Evolutionary conservation across 495 filamentous ascomycete species (phyloP), one percentile per base, ranked within the genome.

Genomic region (Rhizodiscina lignyota): DNA sequence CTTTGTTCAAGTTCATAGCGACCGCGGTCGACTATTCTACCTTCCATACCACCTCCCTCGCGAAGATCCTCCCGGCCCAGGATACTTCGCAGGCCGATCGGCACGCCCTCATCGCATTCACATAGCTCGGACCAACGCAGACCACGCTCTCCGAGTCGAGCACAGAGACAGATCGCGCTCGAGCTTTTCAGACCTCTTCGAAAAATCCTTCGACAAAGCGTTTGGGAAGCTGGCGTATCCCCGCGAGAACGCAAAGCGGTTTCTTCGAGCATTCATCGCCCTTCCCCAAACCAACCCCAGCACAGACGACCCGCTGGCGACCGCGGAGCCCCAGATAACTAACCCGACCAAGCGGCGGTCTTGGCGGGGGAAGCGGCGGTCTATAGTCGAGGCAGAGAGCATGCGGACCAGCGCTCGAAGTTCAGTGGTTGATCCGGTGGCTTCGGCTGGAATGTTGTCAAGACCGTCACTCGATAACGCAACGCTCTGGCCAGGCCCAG

Each of bases 201-300:
- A 32, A 32, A 18, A 32, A 32, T 26, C 18, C 18, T 3, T 27
- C 32, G 11, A 32, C 6, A 6, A 18, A 32, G 16, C 30, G 30
- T 47, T 43, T 16, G 40, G 42, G 45, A 62, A 59, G 38, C 58
- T 62, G 58, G 59, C 59, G 50, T 48, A 44, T 35, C 46, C 52
- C 17, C 41, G 54, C 30, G 59, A 61, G 18, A 58, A 54, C 56
- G 59, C 58, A 3, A 56, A 55, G 49, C 52, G 58, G 30, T 60
- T 61, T 42, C 44, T 62, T 34, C 50, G 54, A 28, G 51, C 55
- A 16, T 48, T 62, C 33, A 56, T 58, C 12, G 42, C 45, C 28
- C 38, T 49, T 12, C 22, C 15, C 12, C 37, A 39, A 17, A 20
- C 30, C 22, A 16, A 6, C 6, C 24, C 24, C 13, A 27, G 24